Evolutionary conservation across 192 early-diverging fungal genomes (phyloP).

Genomic region (Linnemannia exigua): DNA sequence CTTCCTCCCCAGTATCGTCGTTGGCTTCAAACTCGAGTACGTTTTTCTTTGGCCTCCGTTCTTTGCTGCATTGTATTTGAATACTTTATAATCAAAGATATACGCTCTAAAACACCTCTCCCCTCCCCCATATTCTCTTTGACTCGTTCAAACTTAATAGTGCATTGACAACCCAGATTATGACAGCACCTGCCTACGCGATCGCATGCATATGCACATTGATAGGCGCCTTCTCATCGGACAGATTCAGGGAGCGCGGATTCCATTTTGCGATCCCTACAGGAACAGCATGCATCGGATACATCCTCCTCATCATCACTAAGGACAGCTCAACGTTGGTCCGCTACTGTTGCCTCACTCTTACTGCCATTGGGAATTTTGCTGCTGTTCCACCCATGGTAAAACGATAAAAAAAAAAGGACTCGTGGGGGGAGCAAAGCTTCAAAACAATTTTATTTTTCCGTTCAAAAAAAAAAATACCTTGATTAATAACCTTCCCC

Average conservation of each 20-base stretch:
- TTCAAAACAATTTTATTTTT: too few species aligned
- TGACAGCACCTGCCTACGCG: constrained; percentile 62
- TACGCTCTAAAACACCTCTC: not conserved
- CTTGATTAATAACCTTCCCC: too few species aligned
- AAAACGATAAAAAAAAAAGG: constrained; percentile 67
- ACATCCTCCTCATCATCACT: constrained; percentile 55
- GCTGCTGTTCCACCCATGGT: constrained; percentile 71
- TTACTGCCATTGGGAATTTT: constrained; percentile 58
- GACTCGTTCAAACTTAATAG: not conserved
- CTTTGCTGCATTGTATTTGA: too few species aligned
- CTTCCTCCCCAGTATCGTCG: constrained; percentile 79
- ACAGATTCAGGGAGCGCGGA: constrained; percentile 54
- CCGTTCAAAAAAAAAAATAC: too few species aligned
- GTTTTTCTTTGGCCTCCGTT: not conserved
- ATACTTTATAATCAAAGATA: not conserved
- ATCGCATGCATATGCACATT: constrained; percentile 45
- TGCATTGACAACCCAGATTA: constrained; percentile 31
- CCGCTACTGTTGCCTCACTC: constrained; percentile 49
- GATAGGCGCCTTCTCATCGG: constrained; percentile 19
- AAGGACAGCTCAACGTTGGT: constrained; percentile 16
- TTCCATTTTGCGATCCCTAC: constrained; percentile 54
- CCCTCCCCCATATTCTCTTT: not conserved
- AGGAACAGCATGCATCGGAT: constrained; percentile 54
- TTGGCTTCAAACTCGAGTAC: constrained; percentile 68
- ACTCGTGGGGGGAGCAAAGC: constrained; percentile 60